Base-by-base conservation (phyloP, 78 protist species). In the Isochrysis galbana region DNA sequence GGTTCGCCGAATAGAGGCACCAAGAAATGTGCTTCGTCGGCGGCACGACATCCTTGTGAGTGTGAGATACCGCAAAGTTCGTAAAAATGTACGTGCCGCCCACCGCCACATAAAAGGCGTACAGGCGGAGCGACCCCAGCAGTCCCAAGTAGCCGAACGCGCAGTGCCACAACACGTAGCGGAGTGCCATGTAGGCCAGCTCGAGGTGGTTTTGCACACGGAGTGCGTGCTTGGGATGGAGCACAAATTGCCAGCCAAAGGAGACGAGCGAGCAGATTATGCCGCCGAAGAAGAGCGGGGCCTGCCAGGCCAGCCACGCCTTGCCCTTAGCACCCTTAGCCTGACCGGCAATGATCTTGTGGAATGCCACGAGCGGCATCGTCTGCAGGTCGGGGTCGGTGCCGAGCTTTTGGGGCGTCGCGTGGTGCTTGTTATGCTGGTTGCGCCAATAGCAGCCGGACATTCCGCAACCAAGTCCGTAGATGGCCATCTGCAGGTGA, bases 391-490 rank as follows among this genome's bases (percentile, higher is more conserved):
- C 93, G n/a, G 77, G 84, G 82, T 91, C 93, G 54, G 80, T 61
- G 44, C 77, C n/a, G 55, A 91, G 80, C 80, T 91, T 78, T 69
- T 91, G 93, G 38, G 93, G 93, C 80, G 82, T 82, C 23, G 93
- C 90, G 51, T 91, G 93, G 89, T 91, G 93, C 89, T 51, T 42
- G 80, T 91, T 91, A 80, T 91, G 93, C 55, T 91, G 93, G 54
- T 34, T 51, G 61, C 87, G 77, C 92, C 92, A 90, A 36, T 61
- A 90, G 47, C n/a, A 23, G 87, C 82, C 92, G 29, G 92, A 70
- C 80, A 38, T 41, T 36, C 92, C 92, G 51, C 70, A 38, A 41
- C 80, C 92, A 36, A 90, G 67, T 26, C 91, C 91, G 34, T 88
- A 45, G 48, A 34, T 5, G 47, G 26, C 39, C 34, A 54, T 38